Conservation (phyloP, 2,329 filamentous ascomycete genomes). For the Sporothrix inflata region DNA sequence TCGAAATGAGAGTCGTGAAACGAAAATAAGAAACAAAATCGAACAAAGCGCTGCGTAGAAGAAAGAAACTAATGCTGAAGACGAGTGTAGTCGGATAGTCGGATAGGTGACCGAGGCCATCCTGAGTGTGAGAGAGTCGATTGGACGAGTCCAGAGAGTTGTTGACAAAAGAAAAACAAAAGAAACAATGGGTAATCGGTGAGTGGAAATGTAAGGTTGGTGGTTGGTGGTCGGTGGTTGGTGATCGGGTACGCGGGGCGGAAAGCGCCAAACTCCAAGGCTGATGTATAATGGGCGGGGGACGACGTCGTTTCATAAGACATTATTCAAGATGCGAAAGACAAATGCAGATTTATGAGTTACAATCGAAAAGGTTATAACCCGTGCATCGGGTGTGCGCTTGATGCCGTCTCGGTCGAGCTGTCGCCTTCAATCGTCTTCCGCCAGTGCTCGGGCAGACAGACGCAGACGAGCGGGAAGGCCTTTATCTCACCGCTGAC, state of each 20-base stretch:
- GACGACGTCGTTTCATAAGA: conserved; percentile 39
- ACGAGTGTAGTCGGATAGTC: neutral
- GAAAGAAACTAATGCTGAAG: neutral
- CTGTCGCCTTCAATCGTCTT: conserved; percentile 93
- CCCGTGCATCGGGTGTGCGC: conserved; percentile 40
- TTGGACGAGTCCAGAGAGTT: conserved; percentile 3
- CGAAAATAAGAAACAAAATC: conserved; percentile 6
- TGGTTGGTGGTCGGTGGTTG: conserved; percentile 35
- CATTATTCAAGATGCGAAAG: conserved; percentile 37
- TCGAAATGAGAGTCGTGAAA: conserved; percentile 28
- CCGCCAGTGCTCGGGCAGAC: conserved; percentile 91
- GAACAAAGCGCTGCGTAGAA: conserved; percentile 27
- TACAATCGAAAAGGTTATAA: conserved; percentile 32
- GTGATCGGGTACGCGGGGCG: conserved; percentile 35
- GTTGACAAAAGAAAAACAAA: conserved; percentile 6
- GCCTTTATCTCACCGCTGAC: conserved; percentile 88
- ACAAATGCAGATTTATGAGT: neutral
- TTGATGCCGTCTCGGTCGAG: conserved; percentile 66
- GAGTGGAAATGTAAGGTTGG: conserved; percentile 28
- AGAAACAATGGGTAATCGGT: conserved; percentile 9
- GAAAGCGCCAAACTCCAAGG: conserved; percentile 17
- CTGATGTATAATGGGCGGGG: conserved; percentile 24
- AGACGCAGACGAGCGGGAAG: conserved; percentile 95
- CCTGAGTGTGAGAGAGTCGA: neutral
- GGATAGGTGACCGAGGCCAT: neutral